Evolutionary conservation across 176 grass and related monocot genomes (phyloP).

Genomic region (Dactylis glomerata): DNA sequence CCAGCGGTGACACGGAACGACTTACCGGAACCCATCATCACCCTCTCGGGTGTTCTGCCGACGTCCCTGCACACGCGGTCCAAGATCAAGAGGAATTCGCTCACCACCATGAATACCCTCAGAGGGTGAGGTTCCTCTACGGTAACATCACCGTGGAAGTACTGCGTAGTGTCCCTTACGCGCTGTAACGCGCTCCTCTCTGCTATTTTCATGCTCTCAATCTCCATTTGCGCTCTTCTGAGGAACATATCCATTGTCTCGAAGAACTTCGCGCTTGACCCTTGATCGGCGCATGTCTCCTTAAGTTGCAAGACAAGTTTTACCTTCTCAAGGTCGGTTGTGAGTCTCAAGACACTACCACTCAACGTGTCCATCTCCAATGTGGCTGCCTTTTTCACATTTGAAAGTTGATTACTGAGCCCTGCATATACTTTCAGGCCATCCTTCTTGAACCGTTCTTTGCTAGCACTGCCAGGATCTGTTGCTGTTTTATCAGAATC

Average conservation of each 20-base stretch:
- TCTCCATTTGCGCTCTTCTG: constrained; percentile 31
- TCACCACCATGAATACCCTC: constrained; percentile 70
- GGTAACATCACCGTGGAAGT: constrained; percentile 59
- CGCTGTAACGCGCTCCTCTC: constrained; percentile 29
- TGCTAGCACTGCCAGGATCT: constrained; percentile 35
- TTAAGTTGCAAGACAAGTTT: constrained; percentile 48
- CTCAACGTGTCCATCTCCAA: constrained; percentile 55
- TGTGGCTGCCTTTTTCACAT: constrained; percentile 68
- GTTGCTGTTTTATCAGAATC: constrained; percentile 27
- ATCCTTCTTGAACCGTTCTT: constrained; percentile 68
- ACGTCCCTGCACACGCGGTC: constrained; percentile 70
- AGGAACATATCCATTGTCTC: constrained; percentile 46
- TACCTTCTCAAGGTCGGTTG: constrained; percentile 54
- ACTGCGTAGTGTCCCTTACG: constrained; percentile 63
- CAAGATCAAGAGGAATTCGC: constrained; percentile 55
- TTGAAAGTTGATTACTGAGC: constrained; percentile 63
- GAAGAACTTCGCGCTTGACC: constrained; percentile 45
- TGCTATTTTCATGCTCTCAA: constrained; percentile 37
- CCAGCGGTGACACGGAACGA: constrained; percentile 43
- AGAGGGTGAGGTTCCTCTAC: constrained; percentile 54
- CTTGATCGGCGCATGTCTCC: constrained; percentile 36
- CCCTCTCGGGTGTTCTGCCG: constrained; percentile 55
- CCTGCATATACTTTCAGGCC: constrained; percentile 48
- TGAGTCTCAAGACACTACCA: constrained; percentile 40
- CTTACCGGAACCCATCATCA: constrained; percentile 63